Base-by-base conservation (phyloP, 225 moss, liverwort and hornwort genomes). In the Straminergon stramineum region DNA sequence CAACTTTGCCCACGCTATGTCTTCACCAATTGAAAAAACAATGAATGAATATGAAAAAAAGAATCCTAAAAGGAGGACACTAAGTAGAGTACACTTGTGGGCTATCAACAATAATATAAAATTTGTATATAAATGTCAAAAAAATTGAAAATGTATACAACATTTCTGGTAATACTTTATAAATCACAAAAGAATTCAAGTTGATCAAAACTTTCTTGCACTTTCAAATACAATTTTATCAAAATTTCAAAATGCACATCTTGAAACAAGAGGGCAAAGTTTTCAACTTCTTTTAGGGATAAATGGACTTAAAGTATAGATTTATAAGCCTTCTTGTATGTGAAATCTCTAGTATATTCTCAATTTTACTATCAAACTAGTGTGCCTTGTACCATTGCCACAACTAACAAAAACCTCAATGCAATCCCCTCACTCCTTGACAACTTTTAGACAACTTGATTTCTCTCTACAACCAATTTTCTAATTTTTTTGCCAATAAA, bases 401-500 rank as follows among this genome's bases (percentile, higher is more conserved):
- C 39, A 70, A 70, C 7, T 5, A 68, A 0, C 7, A 13, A 39
- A 70, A 70, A 21, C 22, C 2, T 70, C 24, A 70, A 23, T 39
- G 14, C 4, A 2, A 70, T 69, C 7, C 2, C 70, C 22, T 13
- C 4, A 0, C 22, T 69, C 13, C 3, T 0, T 1, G 1, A 12
- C 12, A 24, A n/a, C 39, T n/a, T 69, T 39, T 13, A 23, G 6
- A 22, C 4, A 7, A 2, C 23, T 5, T 3, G 0, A 39, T 39
- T 70, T 39, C 8, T 39, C 8, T 24, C 6, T 2, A 24, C 8
- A 70, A 70, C 13, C 26, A 71, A 26, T 39, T 24, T 41, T 39
- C 2, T 26, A 14, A 26, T 26, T 24, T 69, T 22, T 4, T 14
- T 23, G 7, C 5, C 0, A 2, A 41, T 70, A 71, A 70, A n/a